Conservation (phyloP, 768 basidiomycete genomes). For the Dioszegia hungarica region DNA sequence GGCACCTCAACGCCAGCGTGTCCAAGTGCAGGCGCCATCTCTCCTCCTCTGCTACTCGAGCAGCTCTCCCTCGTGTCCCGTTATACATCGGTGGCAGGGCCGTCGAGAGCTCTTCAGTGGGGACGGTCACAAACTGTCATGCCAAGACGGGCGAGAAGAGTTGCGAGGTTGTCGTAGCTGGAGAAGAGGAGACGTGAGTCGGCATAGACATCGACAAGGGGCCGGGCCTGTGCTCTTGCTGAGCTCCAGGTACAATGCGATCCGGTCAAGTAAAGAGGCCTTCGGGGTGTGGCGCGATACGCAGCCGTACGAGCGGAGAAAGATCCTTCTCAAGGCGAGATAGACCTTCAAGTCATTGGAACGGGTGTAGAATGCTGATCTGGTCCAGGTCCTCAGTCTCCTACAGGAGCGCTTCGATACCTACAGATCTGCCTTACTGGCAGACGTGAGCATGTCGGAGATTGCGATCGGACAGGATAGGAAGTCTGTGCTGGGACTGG, state of each 20-base stretch:
- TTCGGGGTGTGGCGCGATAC: constrained; percentile 21
- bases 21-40: no score
- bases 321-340: constrained; percentile 19
- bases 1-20: no score
- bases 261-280: constrained; percentile 12
- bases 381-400: constrained; percentile 14
- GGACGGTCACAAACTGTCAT: constrained; percentile 7
- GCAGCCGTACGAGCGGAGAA: constrained; percentile 23
- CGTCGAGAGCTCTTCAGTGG: constrained; percentile 3
- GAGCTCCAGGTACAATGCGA: constrained; percentile 14
- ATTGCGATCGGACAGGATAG: constrained; percentile 16
- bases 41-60: neutral
- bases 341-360: neutral
- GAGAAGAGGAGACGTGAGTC: constrained; percentile 26
- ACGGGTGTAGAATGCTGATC: neutral
- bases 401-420: constrained; percentile 19
- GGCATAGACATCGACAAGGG: no score
- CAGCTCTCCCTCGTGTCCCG: constrained; percentile 12
- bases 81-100: constrained; percentile 23
- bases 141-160: constrained; percentile 15
- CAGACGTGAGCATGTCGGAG: constrained; percentile 22
- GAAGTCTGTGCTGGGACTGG: constrained; percentile 12
- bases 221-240: no score
- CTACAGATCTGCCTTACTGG: constrained; percentile 12
- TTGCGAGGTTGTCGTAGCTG: constrained; percentile 29